These are phyloP conservation scores for Nakazawaea ernobii DNA, from an alignment of 805 yeast species.

Conservation along the genomic window DNA sequence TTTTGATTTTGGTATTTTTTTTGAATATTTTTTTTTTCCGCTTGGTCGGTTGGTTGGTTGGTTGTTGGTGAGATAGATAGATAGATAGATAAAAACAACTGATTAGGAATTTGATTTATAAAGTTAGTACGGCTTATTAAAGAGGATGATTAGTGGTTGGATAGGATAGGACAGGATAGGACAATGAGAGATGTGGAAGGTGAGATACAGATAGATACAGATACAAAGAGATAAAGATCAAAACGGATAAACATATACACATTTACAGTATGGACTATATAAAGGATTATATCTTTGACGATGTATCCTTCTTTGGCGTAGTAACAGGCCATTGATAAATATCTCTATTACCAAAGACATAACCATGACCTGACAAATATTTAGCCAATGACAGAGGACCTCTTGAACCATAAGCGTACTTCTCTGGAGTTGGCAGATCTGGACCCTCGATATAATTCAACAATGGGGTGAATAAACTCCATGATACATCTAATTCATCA, in stretches of 20 bases:
- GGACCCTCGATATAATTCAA: conserved; percentile 72
- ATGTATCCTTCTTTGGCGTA: conserved; percentile 30
- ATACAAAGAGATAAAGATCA: too few species aligned
- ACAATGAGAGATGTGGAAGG: too few species aligned
- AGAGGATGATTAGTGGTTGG: too few species aligned
- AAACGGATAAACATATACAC: not conserved
- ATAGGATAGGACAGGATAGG: too few species aligned
- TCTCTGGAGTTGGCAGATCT: conserved; percentile 58
- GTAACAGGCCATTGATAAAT: conserved; percentile 91
- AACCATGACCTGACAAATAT: conserved; percentile 67
- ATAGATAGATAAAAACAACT: too few species aligned
- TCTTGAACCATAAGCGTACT: conserved; percentile 85
- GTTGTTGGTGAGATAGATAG: too few species aligned
- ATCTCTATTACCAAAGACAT: conserved; percentile 55
- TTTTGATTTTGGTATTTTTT: too few species aligned
- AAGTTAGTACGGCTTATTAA: too few species aligned
- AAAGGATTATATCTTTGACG: not conserved
- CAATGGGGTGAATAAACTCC: conserved; percentile 91
- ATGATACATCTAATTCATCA: conserved; percentile 90
- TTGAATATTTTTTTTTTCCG: not conserved
- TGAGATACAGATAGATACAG: too few species aligned
- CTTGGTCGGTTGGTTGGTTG: too few species aligned
- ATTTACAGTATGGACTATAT: not conserved
- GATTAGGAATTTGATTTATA: too few species aligned
- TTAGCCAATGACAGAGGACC: conserved; percentile 68